These are phyloP conservation scores for Fraxinus latifolia DNA, from an alignment of 305 asterid species.

Conservation along the genomic window DNA sequence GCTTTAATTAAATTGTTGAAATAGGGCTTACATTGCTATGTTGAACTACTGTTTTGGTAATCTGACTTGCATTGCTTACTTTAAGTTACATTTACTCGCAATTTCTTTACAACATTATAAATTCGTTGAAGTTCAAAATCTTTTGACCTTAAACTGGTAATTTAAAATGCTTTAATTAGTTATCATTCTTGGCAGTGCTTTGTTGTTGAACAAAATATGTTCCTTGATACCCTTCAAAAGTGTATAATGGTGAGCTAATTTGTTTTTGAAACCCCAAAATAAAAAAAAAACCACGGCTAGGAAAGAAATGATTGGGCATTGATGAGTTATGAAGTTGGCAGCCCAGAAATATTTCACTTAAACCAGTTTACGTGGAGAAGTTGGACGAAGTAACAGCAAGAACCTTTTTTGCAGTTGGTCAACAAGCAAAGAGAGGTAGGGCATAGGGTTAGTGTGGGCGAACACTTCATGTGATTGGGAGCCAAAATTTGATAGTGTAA, in stretches of 20 bases:
- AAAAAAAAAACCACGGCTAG: not conserved
- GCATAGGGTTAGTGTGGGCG: not conserved
- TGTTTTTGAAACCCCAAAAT: not conserved
- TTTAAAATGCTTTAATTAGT: not conserved
- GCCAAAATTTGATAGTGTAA: not conserved
- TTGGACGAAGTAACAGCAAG: not conserved
- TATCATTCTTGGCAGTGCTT: not conserved
- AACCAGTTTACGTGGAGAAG: not conserved
- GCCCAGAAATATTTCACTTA: not conserved
- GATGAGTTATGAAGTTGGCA: not conserved
- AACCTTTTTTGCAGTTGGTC: not conserved
- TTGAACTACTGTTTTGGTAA: not conserved
- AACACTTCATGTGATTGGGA: not conserved
- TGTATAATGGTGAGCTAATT: not conserved
- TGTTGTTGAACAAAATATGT: not conserved
- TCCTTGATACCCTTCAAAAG: not conserved
- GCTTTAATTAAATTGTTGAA: conserved; percentile 13
- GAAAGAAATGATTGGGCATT: not conserved
- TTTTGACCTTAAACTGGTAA: not conserved
- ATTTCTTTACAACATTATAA: not conserved
- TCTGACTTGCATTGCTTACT: not conserved
- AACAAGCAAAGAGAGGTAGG: not conserved
- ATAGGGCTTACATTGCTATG: not conserved
- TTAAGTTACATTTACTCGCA: not conserved
- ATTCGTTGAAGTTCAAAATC: not conserved